Percentiles rank a stretch among this genome's conserved stretches.
phyloP scores from a whole-genome alignment of 371 early-diverging fungal species.

The Lichtheimia corymbifera region DNA sequence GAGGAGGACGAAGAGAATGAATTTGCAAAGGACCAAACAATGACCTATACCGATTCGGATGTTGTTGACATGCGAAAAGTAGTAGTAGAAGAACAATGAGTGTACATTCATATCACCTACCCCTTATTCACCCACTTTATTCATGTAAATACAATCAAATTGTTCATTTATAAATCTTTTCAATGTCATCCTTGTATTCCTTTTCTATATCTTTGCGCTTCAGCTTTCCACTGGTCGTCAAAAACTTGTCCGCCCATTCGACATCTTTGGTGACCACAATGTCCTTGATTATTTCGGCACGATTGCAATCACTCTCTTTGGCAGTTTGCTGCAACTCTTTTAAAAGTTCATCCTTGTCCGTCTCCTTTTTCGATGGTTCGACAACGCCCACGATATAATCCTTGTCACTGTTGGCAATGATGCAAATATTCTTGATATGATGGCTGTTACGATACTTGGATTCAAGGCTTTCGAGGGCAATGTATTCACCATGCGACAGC shows the following conservation, averaged over 20 bases:
- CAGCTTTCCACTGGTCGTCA: conserved; percentile 62
- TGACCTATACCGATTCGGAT: background rate
- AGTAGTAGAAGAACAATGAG: background rate
- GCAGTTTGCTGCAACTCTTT: conserved; percentile 52
- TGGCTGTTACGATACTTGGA: conserved; percentile 73
- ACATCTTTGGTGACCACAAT: conserved; percentile 42
- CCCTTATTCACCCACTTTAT: too few species aligned
- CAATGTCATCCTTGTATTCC: conserved; percentile 49
- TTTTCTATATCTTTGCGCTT: conserved; percentile 58
- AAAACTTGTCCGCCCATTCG: conserved; percentile 54
- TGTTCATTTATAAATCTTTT: conserved; percentile 39
- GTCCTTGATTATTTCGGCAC: conserved; percentile 51
- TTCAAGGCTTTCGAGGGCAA: conserved; percentile 94
- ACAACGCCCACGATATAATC: conserved; percentile 67
- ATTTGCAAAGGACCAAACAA: background rate
- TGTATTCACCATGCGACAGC: conserved; percentile 90
- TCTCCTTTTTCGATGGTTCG: conserved; percentile 54
- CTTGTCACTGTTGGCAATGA: conserved; percentile 75
- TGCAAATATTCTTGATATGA: conserved; percentile 77
- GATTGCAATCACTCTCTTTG: conserved; percentile 39
- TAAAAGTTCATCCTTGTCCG: conserved; percentile 44
- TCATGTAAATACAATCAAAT: background rate
- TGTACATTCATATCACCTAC: background rate
- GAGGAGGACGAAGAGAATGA: background rate
- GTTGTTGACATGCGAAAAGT: background rate